A percentile compares a stretch with the other conserved stretches of the same genome.
Evolutionary conservation across 768 basidiomycete species (phyloP).

Genomic region (Tricholoma saponaceum): DNA sequence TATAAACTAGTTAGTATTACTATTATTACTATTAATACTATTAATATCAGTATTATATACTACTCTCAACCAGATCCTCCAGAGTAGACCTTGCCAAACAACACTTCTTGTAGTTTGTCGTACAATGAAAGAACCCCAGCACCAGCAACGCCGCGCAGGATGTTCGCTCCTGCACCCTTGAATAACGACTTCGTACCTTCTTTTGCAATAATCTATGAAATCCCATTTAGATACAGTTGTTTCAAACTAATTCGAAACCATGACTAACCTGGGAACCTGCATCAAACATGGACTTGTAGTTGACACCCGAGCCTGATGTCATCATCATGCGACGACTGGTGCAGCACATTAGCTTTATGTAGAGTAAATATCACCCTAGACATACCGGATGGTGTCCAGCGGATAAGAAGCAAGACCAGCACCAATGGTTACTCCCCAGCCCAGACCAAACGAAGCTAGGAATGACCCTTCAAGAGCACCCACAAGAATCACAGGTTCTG

Average conservation of each 20-base stretch:
- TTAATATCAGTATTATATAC: too few species aligned
- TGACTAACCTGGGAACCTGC: conserved; percentile 88
- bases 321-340: conserved; percentile 99
- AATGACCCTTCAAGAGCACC: conserved; percentile 95
- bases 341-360: conserved; percentile 19
- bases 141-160: conserved; percentile 99
- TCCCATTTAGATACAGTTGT: too few species aligned
- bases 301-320: conserved; percentile 92
- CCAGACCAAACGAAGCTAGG: conserved; percentile 94
- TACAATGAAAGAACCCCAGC: conserved; percentile 99
- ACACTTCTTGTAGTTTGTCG: conserved; percentile 93
- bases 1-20: too few species aligned
- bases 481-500: conserved; percentile 96
- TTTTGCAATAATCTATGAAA: conserved; percentile 89
- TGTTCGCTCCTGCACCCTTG: conserved; percentile 97
- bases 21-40: too few species aligned
- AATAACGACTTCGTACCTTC: conserved; percentile 95
- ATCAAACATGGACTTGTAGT: conserved; percentile 99
- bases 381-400: conserved; percentile 84
- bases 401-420: conserved; percentile 98
- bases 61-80: conserved; percentile 74
- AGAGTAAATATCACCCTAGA: too few species aligned
- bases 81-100: conserved; percentile 99
- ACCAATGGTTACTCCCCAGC: conserved; percentile 99
- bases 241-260: too few species aligned